Conservation (phyloP, 2,329 filamentous ascomycete species). For the Pleurostoma richardsiae region DNA sequence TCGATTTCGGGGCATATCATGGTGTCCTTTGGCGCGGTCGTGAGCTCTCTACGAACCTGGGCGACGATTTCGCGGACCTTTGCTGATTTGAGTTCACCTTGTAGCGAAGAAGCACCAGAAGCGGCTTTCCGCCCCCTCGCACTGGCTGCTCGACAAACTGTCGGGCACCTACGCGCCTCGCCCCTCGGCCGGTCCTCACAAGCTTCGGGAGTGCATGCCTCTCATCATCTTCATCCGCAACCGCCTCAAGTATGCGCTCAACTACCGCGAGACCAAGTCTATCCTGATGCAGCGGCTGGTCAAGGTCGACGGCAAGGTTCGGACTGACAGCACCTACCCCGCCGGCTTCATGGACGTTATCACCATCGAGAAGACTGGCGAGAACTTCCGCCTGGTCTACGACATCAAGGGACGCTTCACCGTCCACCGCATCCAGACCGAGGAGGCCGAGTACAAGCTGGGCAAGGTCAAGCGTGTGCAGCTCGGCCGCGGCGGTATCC, state of each 20-base stretch:
- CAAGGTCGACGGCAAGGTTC: constrained; percentile 99
- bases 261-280: constrained; percentile 93
- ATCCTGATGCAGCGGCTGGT: constrained; percentile 99
- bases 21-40: too few species aligned
- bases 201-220: constrained; percentile 97
- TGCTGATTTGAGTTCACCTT: constrained; percentile 20
- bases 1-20: too few species aligned
- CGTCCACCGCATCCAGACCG: constrained; percentile 96
- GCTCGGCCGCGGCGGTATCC: constrained; percentile 98
- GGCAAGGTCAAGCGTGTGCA: constrained; percentile 99
- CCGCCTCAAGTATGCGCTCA: constrained; percentile 99
- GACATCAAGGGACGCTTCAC: constrained; percentile 99
- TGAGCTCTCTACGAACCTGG: too few species aligned
- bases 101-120: constrained; percentile 98
- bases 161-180: constrained; percentile 79
- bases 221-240: constrained; percentile 97
- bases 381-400: constrained; percentile 99
- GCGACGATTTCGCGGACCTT: too few species aligned
- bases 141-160: constrained; percentile 99
- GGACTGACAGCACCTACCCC: constrained; percentile 97
- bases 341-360: constrained; percentile 99
- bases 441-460: constrained; percentile 99
- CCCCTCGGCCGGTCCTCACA: constrained; percentile 86
- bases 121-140: constrained; percentile 96
- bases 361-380: constrained; percentile 98